A percentile compares a stretch with the other conserved stretches of the same genome.
Evolutionary conservation across 2,329 filamentous ascomycete genomes (phyloP).

Genomic region (Ceratocystis alfenasii): DNA sequence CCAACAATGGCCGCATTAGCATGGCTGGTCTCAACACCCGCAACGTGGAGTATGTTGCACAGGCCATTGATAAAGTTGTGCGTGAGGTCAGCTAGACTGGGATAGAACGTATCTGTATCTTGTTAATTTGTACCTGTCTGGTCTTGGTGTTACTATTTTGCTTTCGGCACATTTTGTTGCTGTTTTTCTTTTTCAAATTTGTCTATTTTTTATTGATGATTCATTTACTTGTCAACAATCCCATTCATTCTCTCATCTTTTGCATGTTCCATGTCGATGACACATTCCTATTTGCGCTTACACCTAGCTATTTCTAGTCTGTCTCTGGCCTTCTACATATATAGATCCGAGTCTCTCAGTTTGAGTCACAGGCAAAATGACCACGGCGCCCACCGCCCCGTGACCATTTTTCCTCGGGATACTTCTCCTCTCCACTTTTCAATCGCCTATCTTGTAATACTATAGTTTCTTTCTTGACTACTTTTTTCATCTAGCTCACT

Average conservation of each 20-base stretch:
- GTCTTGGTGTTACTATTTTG: not conserved
- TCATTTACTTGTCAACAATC: not conserved
- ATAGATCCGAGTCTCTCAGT: no score
- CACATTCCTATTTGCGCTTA: no score
- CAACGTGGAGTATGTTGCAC: conserved; percentile 88
- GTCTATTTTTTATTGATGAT: not conserved
- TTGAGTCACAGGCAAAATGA: not conserved
- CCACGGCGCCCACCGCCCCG: not conserved
- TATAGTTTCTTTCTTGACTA: not conserved
- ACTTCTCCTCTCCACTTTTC: not conserved
- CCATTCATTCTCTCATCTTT: not conserved
- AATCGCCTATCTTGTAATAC: not conserved
- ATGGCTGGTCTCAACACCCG: conserved; percentile 94
- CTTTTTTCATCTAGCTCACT: not conserved
- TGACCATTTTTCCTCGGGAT: not conserved
- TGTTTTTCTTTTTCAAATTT: not conserved
- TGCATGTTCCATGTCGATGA: not conserved
- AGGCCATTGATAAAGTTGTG: conserved; percentile 77
- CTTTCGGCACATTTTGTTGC: not conserved
- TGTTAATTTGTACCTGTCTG: conserved; percentile 3
- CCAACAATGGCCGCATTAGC: conserved; percentile 94
- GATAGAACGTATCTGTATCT: not conserved
- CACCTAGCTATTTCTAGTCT: no score
- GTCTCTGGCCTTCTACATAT: no score
- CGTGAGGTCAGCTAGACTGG: conserved; percentile 31